Evolutionary conservation across 495 filamentous ascomycete genomes (phyloP).

Genomic region (Glonium stellatum): DNA sequence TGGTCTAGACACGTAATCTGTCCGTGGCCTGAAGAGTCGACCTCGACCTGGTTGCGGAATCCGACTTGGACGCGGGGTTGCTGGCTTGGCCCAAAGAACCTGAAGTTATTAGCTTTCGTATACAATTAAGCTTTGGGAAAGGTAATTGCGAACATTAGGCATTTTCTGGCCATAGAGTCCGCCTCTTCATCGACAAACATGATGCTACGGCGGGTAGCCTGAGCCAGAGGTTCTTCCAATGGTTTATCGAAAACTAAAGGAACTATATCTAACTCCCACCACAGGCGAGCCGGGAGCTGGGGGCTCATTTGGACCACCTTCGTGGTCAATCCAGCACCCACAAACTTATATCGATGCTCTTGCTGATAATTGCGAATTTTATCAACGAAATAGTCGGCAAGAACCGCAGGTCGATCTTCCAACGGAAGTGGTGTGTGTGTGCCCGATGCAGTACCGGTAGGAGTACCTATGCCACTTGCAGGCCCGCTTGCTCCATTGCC

Average conservation of each 20-base stretch:
- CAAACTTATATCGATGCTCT: slow-evolving; percentile 35
- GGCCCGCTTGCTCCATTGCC: slow-evolving; percentile 1
- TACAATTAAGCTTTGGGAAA: background rate
- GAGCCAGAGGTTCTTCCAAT: slow-evolving; percentile 12
- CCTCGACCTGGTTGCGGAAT: slow-evolving; percentile 65
- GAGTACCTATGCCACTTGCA: slow-evolving; percentile 3
- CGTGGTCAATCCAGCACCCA: slow-evolving; percentile 47
- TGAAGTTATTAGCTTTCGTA: slow-evolving; percentile 31
- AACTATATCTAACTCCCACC: slow-evolving; percentile 72
- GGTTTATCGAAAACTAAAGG: slow-evolving; percentile 50
- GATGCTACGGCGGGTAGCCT: slow-evolving; percentile 42
- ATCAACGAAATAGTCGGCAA: slow-evolving; percentile 29
- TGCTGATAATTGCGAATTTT: slow-evolving; percentile 28
- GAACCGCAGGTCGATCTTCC: slow-evolving; percentile 3
- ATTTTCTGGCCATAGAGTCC: slow-evolving; percentile 79
- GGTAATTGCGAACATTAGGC: slow-evolving; percentile 51
- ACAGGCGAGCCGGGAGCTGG: slow-evolving; percentile 62
- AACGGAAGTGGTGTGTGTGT: slow-evolving; percentile 29
- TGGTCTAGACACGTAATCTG: slow-evolving; percentile 55
- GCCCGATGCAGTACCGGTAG: slow-evolving; percentile 3
- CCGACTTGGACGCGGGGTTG: slow-evolving; percentile 70
- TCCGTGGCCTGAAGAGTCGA: slow-evolving; percentile 59
- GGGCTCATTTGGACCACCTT: slow-evolving; percentile 49
- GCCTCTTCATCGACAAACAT: slow-evolving; percentile 71
- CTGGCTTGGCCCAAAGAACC: slow-evolving; percentile 69